These are phyloP conservation scores for Pseudonitzschia multiseries DNA, from an alignment of 108 stramenopile genomes.

Conservation along the genomic window DNA sequence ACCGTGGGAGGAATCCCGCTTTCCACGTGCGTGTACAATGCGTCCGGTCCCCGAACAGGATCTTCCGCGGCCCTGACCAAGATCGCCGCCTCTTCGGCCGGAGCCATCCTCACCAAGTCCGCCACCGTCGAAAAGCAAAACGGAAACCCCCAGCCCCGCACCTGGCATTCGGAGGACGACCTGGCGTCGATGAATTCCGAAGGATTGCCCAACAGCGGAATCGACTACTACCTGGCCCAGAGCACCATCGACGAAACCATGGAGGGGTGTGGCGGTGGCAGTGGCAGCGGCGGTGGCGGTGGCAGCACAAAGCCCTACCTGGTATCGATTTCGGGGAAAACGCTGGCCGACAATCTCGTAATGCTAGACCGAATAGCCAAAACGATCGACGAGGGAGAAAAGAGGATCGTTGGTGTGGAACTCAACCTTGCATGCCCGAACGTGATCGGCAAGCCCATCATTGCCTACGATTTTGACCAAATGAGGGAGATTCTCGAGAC, in stretches of 20 bases:
- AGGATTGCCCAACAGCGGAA: constrained; percentile 89
- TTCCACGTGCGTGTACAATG: constrained; percentile 85
- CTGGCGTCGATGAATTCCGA: constrained; percentile 84
- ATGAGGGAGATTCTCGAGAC: constrained; percentile 68
- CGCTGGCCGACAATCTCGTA: constrained; percentile 76
- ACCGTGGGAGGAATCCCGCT: constrained; percentile 73
- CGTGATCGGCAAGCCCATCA: constrained; percentile 91
- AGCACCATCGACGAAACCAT: constrained; percentile 73
- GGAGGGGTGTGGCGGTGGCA: constrained; percentile 36
- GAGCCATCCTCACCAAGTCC: constrained; percentile 83
- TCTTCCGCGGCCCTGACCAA: constrained; percentile 83
- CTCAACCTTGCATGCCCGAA: constrained; percentile 93
- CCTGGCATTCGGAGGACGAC: constrained; percentile 42
- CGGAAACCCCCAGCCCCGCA: constrained; percentile 84
- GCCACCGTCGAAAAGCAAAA: constrained; percentile 72
- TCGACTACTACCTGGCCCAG: constrained; percentile 83
- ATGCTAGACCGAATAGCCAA: constrained; percentile 73
- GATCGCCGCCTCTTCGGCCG: constrained; percentile 61
- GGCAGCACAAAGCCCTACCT: constrained; percentile 78
- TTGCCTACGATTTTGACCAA: constrained; percentile 92
- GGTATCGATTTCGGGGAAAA: constrained; percentile 84
- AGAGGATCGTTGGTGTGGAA: constrained; percentile 74
- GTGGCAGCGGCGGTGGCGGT: constrained; percentile 6
- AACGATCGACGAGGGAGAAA: constrained; percentile 9
- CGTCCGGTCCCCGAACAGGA: constrained; percentile 87